Evolutionary conservation across 2,329 filamentous ascomycete species (phyloP), one percentile per base, ranked within the genome.

Genomic region (Dothistroma pini): DNA sequence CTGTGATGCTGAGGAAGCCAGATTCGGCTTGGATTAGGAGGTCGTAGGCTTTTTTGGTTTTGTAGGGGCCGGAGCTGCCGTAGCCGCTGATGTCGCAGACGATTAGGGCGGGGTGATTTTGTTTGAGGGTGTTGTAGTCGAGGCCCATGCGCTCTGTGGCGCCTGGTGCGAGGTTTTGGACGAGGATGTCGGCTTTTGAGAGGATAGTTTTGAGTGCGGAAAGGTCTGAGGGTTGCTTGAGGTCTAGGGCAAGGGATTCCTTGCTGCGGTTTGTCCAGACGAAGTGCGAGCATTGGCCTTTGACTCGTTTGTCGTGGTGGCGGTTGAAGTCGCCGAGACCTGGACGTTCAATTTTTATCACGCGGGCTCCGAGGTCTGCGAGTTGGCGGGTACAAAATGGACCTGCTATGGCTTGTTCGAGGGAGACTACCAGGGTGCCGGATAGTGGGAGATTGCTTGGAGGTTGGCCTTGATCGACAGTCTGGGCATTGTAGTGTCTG

Each of bases 71-170:
- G 1, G 90, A 96, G 73, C 97, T 93, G 2, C 95, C 95, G 72
- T 97, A 97, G 0, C 95, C 95, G 0, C 93, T 97, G 68, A 99
- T 96, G 67, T 91, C 96, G 25, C 93, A 91, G 72, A 97, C 97
- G 66, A 97, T 90, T 47, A 99, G 81, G 5, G 81, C 78, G 0
- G 93, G 91, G 72, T 97, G 96, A 73, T 96, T 86, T 63, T 86
- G 82, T 58, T 83, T 85, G 1, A 97, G 77, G 0, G 89, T 89
- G 34, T 88, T 86, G 71, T 92, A 97, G 76, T 96, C 92, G 78
- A 97, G 86, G n/a, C 82, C 80, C 75, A 97, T 97, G 76, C 96
- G 97, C 72, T 89, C 89, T 10, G 97, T 80, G 0, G 89, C 87
- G 0, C 91, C 91, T 0, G 95, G 95, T 0, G 97, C 86, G 72